phyloP scores from a whole-genome alignment of 2,329 filamentous ascomycete genomes.

The Xylaria sp. region DNA sequence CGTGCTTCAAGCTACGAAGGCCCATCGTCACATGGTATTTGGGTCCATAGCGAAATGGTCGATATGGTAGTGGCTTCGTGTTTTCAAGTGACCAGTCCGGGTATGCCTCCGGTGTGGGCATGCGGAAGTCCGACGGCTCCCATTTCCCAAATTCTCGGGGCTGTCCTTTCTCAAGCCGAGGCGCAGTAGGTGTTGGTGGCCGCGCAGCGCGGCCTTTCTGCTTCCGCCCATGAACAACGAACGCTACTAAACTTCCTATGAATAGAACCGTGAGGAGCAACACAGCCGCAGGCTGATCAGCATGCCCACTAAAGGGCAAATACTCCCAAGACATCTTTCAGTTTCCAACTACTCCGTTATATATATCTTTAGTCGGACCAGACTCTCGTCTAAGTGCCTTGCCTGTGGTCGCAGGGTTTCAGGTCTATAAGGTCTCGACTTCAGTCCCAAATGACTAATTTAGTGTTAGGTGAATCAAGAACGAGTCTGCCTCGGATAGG shows the following conservation, averaged over 20 bases:
- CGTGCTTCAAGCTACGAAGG: constrained; percentile 73
- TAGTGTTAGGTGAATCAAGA: constrained; percentile 2
- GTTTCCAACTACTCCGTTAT: constrained; percentile 30
- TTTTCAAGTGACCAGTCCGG: constrained; percentile 73
- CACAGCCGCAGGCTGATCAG: constrained; percentile 30
- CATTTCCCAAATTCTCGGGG: constrained; percentile 47
- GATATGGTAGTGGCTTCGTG: constrained; percentile 81
- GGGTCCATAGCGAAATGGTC: constrained; percentile 81
- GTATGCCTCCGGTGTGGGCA: constrained; percentile 61
- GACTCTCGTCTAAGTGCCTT: constrained; percentile 29
- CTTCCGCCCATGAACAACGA: constrained; percentile 38
- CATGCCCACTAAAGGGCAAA: constrained; percentile 14
- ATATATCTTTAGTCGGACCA: constrained; percentile 33
- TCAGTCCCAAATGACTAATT: neutral
- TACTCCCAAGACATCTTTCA: constrained; percentile 38
- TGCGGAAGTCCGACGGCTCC: constrained; percentile 46
- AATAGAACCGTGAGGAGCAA: constrained; percentile 38
- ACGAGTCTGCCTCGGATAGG: constrained; percentile 1
- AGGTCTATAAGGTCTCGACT: constrained; percentile 9
- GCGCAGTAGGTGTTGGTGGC: constrained; percentile 42
- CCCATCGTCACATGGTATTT: constrained; percentile 84
- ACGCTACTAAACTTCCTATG: constrained; percentile 35
- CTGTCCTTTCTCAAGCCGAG: constrained; percentile 45
- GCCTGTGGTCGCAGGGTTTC: constrained; percentile 24
- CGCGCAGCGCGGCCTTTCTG: constrained; percentile 29